Conservation (phyloP, 345 rosid genomes). For the Hibiscus trionum region DNA sequence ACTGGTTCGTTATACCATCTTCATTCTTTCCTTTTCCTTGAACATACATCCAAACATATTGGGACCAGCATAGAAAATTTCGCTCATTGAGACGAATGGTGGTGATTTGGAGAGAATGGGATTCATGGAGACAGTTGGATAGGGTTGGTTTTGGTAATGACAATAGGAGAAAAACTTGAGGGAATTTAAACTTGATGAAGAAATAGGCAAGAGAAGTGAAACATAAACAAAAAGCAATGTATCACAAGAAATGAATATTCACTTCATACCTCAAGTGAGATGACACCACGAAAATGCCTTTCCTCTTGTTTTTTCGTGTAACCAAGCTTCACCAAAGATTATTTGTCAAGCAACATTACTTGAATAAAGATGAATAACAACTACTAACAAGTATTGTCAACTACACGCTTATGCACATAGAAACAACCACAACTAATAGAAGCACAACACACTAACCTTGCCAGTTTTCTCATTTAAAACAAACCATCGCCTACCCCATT, state of each 20-base stretch:
- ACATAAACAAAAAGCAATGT: background rate
- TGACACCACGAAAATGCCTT: slow-evolving; percentile 85
- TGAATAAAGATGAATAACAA: background rate
- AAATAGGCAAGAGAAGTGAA: no score
- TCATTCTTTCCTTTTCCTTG: background rate
- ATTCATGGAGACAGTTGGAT: background rate
- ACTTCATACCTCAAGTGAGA: slow-evolving; percentile 74
- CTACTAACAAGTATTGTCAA: background rate
- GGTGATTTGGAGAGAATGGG: background rate
- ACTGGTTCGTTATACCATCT: background rate
- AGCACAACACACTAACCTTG: slow-evolving; percentile 49
- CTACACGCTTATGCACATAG: background rate
- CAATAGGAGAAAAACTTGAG: background rate
- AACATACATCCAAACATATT: background rate
- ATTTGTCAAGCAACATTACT: background rate
- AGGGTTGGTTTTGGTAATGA: background rate
- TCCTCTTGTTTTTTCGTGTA: slow-evolving; percentile 98
- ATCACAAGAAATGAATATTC: background rate
- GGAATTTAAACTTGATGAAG: no score
- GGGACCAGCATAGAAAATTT: background rate
- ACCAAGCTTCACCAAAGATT: slow-evolving; percentile 61
- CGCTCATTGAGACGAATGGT: background rate
- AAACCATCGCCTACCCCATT: slow-evolving; percentile 95
- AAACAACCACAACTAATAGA: background rate
- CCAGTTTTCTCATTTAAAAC: slow-evolving; percentile 94